These are phyloP conservation scores for Diplodia mutila DNA, from an alignment of 2,329 filamentous ascomycete species.

Conservation along the genomic window DNA sequence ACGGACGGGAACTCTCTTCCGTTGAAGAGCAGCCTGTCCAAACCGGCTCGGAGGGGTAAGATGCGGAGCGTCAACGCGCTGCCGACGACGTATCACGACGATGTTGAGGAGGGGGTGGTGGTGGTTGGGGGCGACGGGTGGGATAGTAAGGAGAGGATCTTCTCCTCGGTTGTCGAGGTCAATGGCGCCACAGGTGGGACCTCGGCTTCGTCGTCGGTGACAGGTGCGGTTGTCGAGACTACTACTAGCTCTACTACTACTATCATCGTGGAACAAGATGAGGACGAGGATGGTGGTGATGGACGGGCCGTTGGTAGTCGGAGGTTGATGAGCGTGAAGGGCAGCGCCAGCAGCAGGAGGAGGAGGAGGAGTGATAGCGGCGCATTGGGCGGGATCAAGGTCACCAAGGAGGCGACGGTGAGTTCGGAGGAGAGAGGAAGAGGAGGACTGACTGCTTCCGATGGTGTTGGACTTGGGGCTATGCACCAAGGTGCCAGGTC, in stretches of 20 bases:
- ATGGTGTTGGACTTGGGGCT: background rate
- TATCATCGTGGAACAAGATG: background rate
- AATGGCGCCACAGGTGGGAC: background rate
- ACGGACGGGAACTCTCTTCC: background rate
- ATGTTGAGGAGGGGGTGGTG: background rate
- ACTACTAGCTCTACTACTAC: too few species aligned
- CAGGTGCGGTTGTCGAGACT: background rate
- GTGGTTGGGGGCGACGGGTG: background rate
- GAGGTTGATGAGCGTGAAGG: background rate
- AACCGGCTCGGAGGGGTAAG: conserved; percentile 1
- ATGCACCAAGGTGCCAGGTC: background rate
- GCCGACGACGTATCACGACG: background rate
- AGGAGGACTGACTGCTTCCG: background rate
- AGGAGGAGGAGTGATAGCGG: background rate
- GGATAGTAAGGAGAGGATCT: conserved; percentile 4
- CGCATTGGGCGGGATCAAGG: conserved; percentile 5
- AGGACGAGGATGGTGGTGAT: background rate
- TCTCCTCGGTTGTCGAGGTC: background rate
- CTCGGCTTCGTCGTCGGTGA: background rate
- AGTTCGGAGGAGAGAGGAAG: conserved; percentile 6
- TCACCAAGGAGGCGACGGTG: conserved; percentile 4
- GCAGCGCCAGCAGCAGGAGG: background rate
- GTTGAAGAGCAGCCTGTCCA: background rate
- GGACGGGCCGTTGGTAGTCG: too few species aligned
- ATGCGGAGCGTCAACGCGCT: background rate